These are phyloP conservation scores for Chalciporus pseudorubinellus DNA, from an alignment of 768 basidiomycete genomes.

Conservation along the genomic window DNA sequence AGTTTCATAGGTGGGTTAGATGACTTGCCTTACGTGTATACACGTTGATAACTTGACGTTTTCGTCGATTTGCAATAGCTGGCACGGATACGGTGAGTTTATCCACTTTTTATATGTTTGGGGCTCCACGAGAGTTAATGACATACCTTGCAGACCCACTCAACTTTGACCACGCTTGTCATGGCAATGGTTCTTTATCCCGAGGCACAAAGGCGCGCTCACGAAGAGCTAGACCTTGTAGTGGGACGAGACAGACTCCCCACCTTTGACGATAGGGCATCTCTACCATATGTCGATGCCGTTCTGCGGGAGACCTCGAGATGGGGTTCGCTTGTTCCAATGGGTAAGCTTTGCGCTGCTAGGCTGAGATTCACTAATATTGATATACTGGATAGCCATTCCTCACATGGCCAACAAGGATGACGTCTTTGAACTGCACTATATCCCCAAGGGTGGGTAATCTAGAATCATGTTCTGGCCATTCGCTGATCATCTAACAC, in stretches of 20 bases:
- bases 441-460: conserved; percentile 49
- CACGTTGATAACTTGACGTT: not conserved
- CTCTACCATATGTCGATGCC: conserved; percentile 23
- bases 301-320: conserved; percentile 21
- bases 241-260: conserved; percentile 20
- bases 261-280: conserved; percentile 13
- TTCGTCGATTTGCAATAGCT: conserved; percentile 4
- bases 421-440: conserved; percentile 41
- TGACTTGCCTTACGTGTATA: not conserved
- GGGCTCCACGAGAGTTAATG: not conserved
- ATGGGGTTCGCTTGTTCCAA: conserved; percentile 22
- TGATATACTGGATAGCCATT: conserved; percentile 16
- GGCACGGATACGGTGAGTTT: conserved; percentile 16
- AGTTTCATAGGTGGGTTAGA: conserved; percentile 19
- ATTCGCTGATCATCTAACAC: not conserved
- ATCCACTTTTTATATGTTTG: too few species aligned
- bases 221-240: conserved; percentile 14
- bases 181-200: conserved; percentile 23
- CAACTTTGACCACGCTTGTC: conserved; percentile 13
- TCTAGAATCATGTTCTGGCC: not conserved
- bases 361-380: too few species aligned
- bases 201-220: conserved; percentile 22
- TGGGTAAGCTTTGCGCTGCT: conserved; percentile 9
- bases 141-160: conserved; percentile 13
- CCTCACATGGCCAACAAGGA: conserved; percentile 35